A percentile compares a stretch with the other conserved stretches of the same genome.
Evolutionary conservation across 371 early-diverging fungal species (phyloP).

Genomic region (Capniomyces stellatus): DNA sequence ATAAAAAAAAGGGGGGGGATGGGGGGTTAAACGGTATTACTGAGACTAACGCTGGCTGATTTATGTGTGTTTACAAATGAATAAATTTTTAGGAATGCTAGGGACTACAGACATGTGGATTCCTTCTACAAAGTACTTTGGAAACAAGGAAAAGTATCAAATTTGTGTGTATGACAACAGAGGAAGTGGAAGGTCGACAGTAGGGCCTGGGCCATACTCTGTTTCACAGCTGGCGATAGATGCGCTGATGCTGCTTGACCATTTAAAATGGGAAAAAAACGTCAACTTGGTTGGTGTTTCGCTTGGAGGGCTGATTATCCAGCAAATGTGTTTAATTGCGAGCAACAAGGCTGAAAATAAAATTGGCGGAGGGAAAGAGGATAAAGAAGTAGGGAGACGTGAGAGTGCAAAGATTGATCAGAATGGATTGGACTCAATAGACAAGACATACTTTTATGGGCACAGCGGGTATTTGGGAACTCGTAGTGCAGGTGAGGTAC

Average conservation of each 20-base stretch:
- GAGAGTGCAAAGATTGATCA: background rate
- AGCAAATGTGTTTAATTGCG: slow-evolving; percentile 28
- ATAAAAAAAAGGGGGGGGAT: no score
- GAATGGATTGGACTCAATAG: no score
- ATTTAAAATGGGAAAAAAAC: slow-evolving; percentile 37
- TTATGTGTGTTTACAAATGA: background rate
- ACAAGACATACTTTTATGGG: no score
- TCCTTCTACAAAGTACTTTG: slow-evolving; percentile 35
- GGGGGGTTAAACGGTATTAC: no score
- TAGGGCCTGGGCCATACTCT: slow-evolving; percentile 35
- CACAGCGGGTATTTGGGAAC: no score
- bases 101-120: slow-evolving; percentile 28
- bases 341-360: background rate
- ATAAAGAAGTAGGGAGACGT: background rate
- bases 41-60: background rate
- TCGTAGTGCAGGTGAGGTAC: no score
- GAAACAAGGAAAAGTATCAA: slow-evolving; percentile 35
- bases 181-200: slow-evolving; percentile 42
- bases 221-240: slow-evolving; percentile 52
- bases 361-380: no score
- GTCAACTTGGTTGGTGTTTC: slow-evolving; percentile 52
- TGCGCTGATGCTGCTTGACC: slow-evolving; percentile 35
- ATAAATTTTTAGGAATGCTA: slow-evolving; percentile 7
- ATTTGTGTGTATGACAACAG: slow-evolving; percentile 64
- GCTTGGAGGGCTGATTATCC: slow-evolving; percentile 46